These are phyloP conservation scores for Trichoderma cornu-damae DNA, from an alignment of 2,329 filamentous ascomycete species.

Conservation along the genomic window DNA sequence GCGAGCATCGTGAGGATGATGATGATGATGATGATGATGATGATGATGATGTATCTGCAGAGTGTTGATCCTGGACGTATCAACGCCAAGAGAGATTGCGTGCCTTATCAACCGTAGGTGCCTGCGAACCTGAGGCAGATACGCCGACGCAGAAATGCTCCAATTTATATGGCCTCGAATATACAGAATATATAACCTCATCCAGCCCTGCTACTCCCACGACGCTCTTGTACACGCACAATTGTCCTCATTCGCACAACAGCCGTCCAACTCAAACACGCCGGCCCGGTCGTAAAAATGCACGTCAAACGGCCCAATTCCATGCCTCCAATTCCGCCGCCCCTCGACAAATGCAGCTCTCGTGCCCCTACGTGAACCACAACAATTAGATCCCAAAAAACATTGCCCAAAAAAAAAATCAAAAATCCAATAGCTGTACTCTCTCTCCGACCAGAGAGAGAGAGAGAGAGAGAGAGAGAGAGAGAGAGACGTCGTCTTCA, in stretches of 20 bases:
- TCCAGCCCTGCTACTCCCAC: neutral
- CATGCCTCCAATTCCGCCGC: neutral
- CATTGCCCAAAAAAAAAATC: neutral
- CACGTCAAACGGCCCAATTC: neutral
- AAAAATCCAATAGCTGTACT: no score
- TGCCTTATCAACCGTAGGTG: no score
- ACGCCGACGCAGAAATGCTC: no score
- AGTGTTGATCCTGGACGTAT: no score
- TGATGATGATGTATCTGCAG: no score
- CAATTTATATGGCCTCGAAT: neutral
- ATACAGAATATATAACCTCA: neutral
- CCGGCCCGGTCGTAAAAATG: slow-evolving; percentile 1
- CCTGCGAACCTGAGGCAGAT: no score
- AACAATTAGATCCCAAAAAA: neutral
- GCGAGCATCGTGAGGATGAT: neutral
- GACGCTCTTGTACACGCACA: neutral
- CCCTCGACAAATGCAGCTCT: neutral
- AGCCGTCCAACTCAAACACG: neutral
- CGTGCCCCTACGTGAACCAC: neutral
- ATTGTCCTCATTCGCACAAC: neutral
- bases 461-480: no score
- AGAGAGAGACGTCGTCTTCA: neutral
- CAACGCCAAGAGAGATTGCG: no score
- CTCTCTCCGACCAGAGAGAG: no score
- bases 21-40: no score